Conservation (phyloP, 345 rosid genomes). For the Hirschfeldia incana region DNA sequence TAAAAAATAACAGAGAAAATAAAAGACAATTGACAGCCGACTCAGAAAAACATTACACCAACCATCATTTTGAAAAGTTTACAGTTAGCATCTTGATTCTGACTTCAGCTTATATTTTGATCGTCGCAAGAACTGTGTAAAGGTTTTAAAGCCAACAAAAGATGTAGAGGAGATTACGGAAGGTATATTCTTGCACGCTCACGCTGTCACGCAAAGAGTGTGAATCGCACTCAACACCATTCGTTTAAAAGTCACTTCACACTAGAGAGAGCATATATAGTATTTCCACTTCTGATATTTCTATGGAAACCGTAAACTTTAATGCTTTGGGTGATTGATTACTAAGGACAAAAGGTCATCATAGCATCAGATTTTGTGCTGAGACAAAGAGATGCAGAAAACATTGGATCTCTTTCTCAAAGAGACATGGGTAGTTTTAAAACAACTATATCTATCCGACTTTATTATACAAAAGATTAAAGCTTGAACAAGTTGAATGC, state of each 20-base stretch:
- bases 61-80: not conserved
- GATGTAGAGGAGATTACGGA: not conserved
- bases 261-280: not conserved
- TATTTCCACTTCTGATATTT: constrained; percentile 12
- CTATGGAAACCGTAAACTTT: not conserved
- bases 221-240: not conserved
- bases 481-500: not conserved
- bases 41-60: not conserved
- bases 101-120: not conserved
- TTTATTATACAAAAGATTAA: no score
- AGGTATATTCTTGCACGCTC: not conserved
- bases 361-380: not conserved
- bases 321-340: constrained; percentile 7
- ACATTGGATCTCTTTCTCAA: not conserved
- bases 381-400: not conserved
- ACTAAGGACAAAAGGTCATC: not conserved
- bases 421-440: not conserved
- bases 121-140: not conserved
- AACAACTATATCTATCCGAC: not conserved
- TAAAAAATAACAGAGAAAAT: not conserved
- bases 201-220: not conserved
- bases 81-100: not conserved
- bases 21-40: not conserved
- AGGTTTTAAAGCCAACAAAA: no score
- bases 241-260: not conserved